phyloP scores from a whole-genome alignment of 306 rosid genomes.

The Corylus heterophylla region DNA sequence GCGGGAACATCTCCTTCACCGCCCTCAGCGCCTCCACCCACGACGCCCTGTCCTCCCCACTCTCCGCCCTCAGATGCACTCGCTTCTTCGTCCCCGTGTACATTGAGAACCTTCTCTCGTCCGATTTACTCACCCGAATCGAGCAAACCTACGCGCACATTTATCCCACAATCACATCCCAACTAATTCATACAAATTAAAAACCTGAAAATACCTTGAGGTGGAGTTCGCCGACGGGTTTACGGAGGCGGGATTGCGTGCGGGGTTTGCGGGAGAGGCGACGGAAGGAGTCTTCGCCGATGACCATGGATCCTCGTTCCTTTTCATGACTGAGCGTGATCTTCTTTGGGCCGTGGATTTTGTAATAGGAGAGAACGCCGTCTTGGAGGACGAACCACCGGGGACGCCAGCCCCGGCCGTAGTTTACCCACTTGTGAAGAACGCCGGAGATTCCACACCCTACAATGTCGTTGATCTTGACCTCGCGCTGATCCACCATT shows the following conservation, averaged over 20 bases:
- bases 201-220: conserved; percentile 32
- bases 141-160: conserved; percentile 42
- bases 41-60: conserved; percentile 35
- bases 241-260: conserved; percentile 29
- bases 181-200: no score
- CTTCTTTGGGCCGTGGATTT: conserved; percentile 43
- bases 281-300: conserved; percentile 43
- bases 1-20: conserved; percentile 69
- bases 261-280: conserved; percentile 25
- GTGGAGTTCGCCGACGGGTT: conserved; percentile 49
- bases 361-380: conserved; percentile 51
- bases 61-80: conserved; percentile 52
- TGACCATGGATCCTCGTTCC: conserved; percentile 34
- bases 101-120: conserved; percentile 45
- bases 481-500: conserved; percentile 22
- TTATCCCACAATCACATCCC: no score
- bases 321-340: conserved; percentile 36
- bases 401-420: conserved; percentile 56
- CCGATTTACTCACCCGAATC: conserved; percentile 39
- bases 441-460: conserved; percentile 52
- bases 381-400: conserved; percentile 55
- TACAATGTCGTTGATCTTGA: conserved; percentile 41
- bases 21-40: conserved; percentile 52
- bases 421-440: conserved; percentile 51
- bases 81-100: conserved; percentile 55